Conservation (phyloP, 208 protist species). For the Leptomonas pyrrhocoris region DNA sequence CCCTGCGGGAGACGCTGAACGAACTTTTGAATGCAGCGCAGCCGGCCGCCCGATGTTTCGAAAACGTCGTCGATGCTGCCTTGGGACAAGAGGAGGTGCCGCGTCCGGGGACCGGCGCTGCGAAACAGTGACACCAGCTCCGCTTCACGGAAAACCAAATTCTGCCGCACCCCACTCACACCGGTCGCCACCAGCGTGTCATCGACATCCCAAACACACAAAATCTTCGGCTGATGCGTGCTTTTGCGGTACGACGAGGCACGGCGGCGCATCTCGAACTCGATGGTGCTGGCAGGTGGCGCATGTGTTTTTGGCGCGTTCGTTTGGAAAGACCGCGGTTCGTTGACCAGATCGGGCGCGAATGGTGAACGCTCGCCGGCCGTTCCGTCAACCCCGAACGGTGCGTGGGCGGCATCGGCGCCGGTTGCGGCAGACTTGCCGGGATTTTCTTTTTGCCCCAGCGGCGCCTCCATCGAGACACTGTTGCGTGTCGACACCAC, state of each 20-base stretch:
- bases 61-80: conserved; percentile 90
- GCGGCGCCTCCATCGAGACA: neutral
- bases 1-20: conserved; percentile 4
- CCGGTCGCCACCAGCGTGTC: conserved; percentile 81
- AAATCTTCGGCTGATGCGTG: conserved; percentile 29
- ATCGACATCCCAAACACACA: conserved; percentile 89
- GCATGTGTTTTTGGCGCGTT: neutral
- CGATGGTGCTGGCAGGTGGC: conserved; percentile 1
- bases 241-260: conserved; percentile 5
- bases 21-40: conserved; percentile 50
- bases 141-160: conserved; percentile 50
- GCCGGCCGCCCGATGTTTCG: conserved; percentile 27
- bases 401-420: conserved; percentile 1
- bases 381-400: neutral
- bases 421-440: neutral
- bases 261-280: conserved; percentile 12
- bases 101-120: conserved; percentile 32
- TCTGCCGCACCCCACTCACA: conserved; percentile 61
- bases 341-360: neutral
- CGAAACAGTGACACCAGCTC: conserved; percentile 61
- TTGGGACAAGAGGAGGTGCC: conserved; percentile 81
- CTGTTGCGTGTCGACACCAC: conserved; percentile 9
- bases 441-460: neutral
- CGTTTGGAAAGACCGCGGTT: neutral
- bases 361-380: neutral